Base-by-base conservation (phyloP, 2,329 filamentous ascomycete species). In the Dactylellina leptospora region DNA sequence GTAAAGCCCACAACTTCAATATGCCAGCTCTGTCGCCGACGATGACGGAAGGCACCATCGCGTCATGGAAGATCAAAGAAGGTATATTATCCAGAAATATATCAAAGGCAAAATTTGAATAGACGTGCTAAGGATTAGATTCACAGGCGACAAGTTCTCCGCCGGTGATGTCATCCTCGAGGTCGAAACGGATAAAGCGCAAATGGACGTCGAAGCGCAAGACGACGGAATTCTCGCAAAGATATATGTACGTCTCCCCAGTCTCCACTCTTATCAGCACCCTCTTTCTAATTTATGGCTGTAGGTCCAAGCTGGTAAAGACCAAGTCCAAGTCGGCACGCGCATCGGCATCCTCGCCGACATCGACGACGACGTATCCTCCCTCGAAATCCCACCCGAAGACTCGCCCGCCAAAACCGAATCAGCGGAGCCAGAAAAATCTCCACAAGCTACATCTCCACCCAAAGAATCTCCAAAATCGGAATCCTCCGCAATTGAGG, bases 171-270 rank as follows among this genome's bases (percentile, higher is more conserved):
- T 96, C 28, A 84, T 96, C 55, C 87, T 96, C 70, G 92, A 96
- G 81, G 95, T 96, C 79, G 92, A 96, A 82, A 96, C 92, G 69
- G 92, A 96, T 81, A 96, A 96, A 84, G 92, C 92, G 62, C 91
- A 91, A 63, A 96, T 96, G 91, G 92, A 96, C 77, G 92, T 96
- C 23, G 92, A 96, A 83, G 92, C 92, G 40, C 92, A 95, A 82
- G 92, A 96, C 45, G 91, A 96, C 78, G 92, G 92, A 42, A 83
- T 93, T 76, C 82, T 96, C 80, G 88, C 92, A 78, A 96, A 95
- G 84, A 93, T 96, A 76, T 86, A 88, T 78, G 82, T 83, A 80
- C 38, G 76, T 58, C 3, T 10, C 58, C 42, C 25, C 44, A 25
- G 33, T 47, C 8, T 23, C n/a, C 30, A 13, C 23, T 33, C n/a